Conservation (phyloP, 306 rosid genomes). For the Ziziphus jujuba region DNA sequence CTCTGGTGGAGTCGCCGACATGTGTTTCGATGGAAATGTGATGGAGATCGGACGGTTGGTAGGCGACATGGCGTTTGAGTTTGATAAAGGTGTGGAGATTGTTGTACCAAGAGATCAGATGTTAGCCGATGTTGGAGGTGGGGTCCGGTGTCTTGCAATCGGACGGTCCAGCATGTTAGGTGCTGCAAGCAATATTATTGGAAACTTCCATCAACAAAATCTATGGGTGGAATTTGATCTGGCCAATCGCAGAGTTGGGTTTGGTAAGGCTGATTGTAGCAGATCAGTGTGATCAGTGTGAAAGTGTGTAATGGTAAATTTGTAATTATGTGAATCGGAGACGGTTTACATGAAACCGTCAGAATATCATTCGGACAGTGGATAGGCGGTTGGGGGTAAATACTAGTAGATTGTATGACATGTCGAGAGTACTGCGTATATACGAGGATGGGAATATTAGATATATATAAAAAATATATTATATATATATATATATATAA, state of each 20-base stretch:
- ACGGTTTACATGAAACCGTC: too few relatives aligned
- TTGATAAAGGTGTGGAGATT: slow-evolving; percentile 74
- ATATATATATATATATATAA: too few relatives aligned
- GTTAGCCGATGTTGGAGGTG: slow-evolving; percentile 65
- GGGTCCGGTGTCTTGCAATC: slow-evolving; percentile 72
- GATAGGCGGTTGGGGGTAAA: too few relatives aligned
- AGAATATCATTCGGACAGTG: too few relatives aligned
- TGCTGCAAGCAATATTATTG: slow-evolving; percentile 71
- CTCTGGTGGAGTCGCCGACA: slow-evolving; percentile 55
- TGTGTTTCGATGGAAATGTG: slow-evolving; percentile 57
- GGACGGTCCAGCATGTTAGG: slow-evolving; percentile 79
- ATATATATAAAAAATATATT: background rate
- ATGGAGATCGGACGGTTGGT: slow-evolving; percentile 54
- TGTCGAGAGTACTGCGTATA: slow-evolving; percentile 37
- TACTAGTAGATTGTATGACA: background rate
- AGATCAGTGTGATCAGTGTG: slow-evolving; percentile 42
- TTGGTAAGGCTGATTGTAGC: slow-evolving; percentile 76
- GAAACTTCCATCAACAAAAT: slow-evolving; percentile 78
- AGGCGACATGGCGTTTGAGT: slow-evolving; percentile 65
- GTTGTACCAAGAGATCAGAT: slow-evolving; percentile 44
- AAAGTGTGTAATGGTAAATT: too few relatives aligned
- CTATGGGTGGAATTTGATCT: slow-evolving; percentile 88
- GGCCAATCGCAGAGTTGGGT: slow-evolving; percentile 54
- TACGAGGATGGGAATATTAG: too few relatives aligned
- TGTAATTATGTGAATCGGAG: too few relatives aligned